phyloP scores from a whole-genome alignment of 495 filamentous ascomycete species.

The Penicillium odoratum region DNA sequence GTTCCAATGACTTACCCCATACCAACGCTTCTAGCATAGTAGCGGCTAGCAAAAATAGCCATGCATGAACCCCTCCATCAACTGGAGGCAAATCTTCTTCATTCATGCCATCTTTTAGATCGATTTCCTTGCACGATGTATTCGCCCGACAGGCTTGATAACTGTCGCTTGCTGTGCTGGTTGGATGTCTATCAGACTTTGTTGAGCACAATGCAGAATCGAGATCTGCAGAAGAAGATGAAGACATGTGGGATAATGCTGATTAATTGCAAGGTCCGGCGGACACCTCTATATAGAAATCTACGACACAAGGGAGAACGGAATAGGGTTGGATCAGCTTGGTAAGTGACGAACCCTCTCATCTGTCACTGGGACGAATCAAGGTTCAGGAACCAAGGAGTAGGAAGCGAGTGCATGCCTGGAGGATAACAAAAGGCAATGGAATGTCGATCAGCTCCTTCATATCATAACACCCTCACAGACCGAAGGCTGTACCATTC shows the following conservation, averaged over 20 bases:
- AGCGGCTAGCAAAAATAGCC: constrained; percentile 60
- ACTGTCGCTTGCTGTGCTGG: not conserved
- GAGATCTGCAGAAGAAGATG: not conserved
- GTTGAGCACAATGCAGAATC: not conserved
- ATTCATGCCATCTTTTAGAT: not conserved
- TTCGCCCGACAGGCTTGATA: not conserved
- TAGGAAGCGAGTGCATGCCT: not conserved
- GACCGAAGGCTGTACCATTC: no score
- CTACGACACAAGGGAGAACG: not conserved
- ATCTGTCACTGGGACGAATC: not conserved
- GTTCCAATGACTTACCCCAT: constrained; percentile 52
- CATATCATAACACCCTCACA: not conserved
- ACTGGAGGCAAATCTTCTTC: constrained; percentile 40
- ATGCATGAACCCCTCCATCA: constrained; percentile 63
- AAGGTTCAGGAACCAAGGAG: not conserved
- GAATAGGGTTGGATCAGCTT: not conserved
- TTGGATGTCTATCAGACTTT: not conserved
- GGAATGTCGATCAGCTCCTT: constrained; percentile 5
- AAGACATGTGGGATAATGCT: not conserved
- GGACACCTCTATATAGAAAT: not conserved
- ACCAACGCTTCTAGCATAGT: constrained; percentile 63
- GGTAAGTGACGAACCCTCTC: not conserved
- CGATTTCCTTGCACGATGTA: not conserved
- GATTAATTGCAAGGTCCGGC: not conserved
- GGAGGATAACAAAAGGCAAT: not conserved